A percentile compares a stretch with the other conserved stretches of the same genome.
Evolutionary conservation across 78 protist genomes (phyloP).

Genomic region (Chrysochromulina parva): DNA sequence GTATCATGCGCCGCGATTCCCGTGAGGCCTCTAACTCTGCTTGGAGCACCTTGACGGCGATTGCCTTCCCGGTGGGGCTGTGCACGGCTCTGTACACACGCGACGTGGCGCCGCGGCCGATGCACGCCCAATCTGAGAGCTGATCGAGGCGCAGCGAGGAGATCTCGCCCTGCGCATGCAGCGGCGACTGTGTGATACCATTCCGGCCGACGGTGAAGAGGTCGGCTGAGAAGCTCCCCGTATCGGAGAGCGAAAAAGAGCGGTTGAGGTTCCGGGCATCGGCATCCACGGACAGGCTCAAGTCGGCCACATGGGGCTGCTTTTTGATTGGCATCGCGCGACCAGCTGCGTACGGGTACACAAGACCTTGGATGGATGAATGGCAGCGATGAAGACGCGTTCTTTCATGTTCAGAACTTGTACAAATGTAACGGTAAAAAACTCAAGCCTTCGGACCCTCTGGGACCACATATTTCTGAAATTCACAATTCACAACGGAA

Average conservation of each 20-base stretch:
- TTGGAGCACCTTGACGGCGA: slow-evolving; percentile 85
- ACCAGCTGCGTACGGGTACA: too few relatives aligned
- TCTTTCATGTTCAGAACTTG: too few relatives aligned
- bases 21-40: slow-evolving; percentile 69
- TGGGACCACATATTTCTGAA: too few relatives aligned
- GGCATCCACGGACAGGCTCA: not conserved
- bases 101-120: not conserved
- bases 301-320: not conserved
- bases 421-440: too few relatives aligned
- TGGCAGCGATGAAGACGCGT: too few relatives aligned
- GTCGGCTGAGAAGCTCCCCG: not conserved
- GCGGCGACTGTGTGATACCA: not conserved
- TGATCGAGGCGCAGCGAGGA: not conserved
- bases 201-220: not conserved
- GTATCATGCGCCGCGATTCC: slow-evolving; percentile 74
- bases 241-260: not conserved
- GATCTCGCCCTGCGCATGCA: not conserved
- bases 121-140: not conserved
- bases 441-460: too few relatives aligned
- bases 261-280: not conserved
- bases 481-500: too few relatives aligned
- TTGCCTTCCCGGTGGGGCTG: not conserved
- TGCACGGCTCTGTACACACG: not conserved
- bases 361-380: too few relatives aligned
- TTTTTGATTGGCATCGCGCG: not conserved